Base-by-base conservation (phyloP, 441 rosid genomes). In the Pelargonium cotyledonis region DNA sequence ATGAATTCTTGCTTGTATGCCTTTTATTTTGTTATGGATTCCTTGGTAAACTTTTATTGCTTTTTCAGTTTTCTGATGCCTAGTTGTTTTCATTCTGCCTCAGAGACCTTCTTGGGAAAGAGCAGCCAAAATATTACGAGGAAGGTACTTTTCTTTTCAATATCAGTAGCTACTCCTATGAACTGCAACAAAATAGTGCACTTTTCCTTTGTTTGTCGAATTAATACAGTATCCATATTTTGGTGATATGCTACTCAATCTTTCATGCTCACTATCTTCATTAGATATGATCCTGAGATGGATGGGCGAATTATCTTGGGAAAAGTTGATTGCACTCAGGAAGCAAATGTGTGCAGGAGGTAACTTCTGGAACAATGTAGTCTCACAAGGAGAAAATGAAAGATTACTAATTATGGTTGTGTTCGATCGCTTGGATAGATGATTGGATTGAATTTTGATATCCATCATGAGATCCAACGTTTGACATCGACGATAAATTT, bases 51-150 rank as follows among this genome's bases (percentile, higher is more conserved):
- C 64, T 53, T 68, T 21, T 26, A 61, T 41, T n/a, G 58, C 65
- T 23, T 23, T 75, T 72, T 69, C 6, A 31, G 38, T 69, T 70
- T 31, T 53, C 44, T 74, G 62, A 68, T 47, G 51, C 53, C 76
- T 77, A 38, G 40, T 61, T 75, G 10, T 58, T 77, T 58, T 70
- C 63, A 23, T 46, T 70, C 77, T 75, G 61, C 82, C 77, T 67
- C 89, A 95, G 98, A 95, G 88, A 87, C 93, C 98, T 12, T 84
- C 96, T 8, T 95, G 99, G 99, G 98, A 95, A 81, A 95, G 83
- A 75, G 87, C 98, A 60, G 95, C 98, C 73, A 83, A 77, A 75
- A 88, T 85, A 73, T 77, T 95, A 63, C 84, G 85, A 76, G 85
- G 89, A 78, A 90, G 95, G 99, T 95, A 74, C 66, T 80, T 40